phyloP scores from a whole-genome alignment of 2,329 filamentous ascomycete species.

The Paecilomyces niveus region DNA sequence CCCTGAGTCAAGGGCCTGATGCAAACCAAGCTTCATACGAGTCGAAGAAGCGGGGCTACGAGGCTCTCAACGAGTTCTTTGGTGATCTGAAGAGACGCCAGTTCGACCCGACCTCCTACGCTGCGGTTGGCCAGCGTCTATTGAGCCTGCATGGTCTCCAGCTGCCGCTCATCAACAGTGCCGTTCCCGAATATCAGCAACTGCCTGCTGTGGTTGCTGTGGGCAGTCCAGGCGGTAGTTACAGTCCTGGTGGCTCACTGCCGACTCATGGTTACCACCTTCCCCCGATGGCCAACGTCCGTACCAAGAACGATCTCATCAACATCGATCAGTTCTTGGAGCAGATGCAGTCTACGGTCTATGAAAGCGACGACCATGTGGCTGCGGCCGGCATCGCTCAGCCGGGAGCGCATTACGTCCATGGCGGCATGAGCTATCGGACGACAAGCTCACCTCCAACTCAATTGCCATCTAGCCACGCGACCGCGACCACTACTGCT shows the following conservation, averaged over 20 bases:
- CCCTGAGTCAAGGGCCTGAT: slow-evolving; percentile 60
- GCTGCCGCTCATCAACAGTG: slow-evolving; percentile 53
- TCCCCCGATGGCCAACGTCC: slow-evolving; percentile 76
- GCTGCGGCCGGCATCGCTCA: slow-evolving; percentile 72
- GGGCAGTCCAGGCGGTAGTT: slow-evolving; percentile 43
- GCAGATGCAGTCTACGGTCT: slow-evolving; percentile 92
- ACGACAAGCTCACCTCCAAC: slow-evolving; percentile 50
- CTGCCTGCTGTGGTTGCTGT: slow-evolving; percentile 50
- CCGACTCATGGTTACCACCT: slow-evolving; percentile 76
- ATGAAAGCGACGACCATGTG: slow-evolving; percentile 80
- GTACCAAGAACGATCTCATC: slow-evolving; percentile 88
- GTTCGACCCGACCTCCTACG: slow-evolving; percentile 83
- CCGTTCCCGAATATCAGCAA: slow-evolving; percentile 47
- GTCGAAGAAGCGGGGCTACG: slow-evolving; percentile 73
- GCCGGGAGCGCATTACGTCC: slow-evolving; percentile 61
- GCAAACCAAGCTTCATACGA: slow-evolving; percentile 58
- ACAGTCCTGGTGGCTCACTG: slow-evolving; percentile 52
- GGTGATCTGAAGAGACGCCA: slow-evolving; percentile 85
- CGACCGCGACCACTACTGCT: slow-evolving; percentile 29
- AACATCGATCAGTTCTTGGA: slow-evolving; percentile 93
- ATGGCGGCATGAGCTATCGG: slow-evolving; percentile 45
- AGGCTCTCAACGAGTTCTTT: slow-evolving; percentile 90
- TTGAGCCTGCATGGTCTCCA: slow-evolving; percentile 68
- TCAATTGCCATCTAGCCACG: slow-evolving; percentile 35
- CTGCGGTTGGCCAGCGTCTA: slow-evolving; percentile 82